Evolutionary conservation across 306 rosid genomes (phyloP), one percentile per base, ranked within the genome.

Genomic region (Abrus pulchellus): DNA sequence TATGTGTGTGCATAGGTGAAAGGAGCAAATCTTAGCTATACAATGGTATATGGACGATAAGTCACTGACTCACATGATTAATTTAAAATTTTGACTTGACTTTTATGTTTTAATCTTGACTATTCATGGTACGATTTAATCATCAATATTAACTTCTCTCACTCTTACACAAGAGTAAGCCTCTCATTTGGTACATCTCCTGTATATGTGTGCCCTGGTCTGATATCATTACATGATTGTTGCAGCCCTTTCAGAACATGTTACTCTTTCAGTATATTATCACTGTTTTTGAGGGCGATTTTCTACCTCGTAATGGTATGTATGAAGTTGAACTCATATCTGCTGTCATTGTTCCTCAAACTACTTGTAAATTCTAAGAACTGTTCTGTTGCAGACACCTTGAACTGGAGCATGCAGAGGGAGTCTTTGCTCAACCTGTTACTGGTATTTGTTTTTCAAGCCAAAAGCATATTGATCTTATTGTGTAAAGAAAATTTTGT

Each of bases 181-280:
- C 30, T 63, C 27, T 32, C 47, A 36, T 36, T 34, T 36, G 68
- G 12, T 62, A 34, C 11, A 20, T n/a, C 5, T 1, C 3, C 70
- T 64, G 2, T 64, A 7, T 64, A 6, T 5, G 9, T 67, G 20
- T 47, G 28, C 3, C 6, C n/a, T 36, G 40, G 48, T 4, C 57
- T 76, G 62, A 72, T 34, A 67, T 80, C 63, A 45, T 64, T 72
- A n/a, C 50, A 36, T 76, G 9, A 76, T 73, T 82, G 75, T 77
- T 81, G 90, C 94, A 94, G 94, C 61, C 82, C 68, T 75, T 92
- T 72, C 82, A 80, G 88, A 84, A 72, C 66, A 84, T 91, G 97
- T 73, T 91, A 70, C 81, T 94, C 85, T 90, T 94, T 83, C 97
- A 89, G 72, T 91, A 92, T 84, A 90, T 94, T 45, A 89, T 91